A percentile compares a stretch with the other conserved stretches of the same genome.
These are phyloP conservation scores for Alloteropsis angusta DNA, from an alignment of 202 grass and related monocot genomes.

Conservation along the genomic window DNA sequence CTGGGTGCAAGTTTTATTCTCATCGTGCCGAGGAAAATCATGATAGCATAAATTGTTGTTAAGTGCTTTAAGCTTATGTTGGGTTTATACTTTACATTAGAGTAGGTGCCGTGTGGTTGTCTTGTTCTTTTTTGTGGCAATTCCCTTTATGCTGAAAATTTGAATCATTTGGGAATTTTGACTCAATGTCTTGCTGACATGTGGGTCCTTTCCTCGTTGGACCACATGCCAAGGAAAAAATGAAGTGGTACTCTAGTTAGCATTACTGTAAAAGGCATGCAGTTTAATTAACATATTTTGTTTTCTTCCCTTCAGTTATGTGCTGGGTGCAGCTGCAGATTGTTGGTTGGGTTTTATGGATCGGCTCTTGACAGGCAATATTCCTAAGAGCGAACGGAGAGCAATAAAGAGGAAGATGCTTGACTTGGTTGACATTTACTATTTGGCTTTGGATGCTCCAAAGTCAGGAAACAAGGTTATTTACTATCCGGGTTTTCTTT, in stretches of 20 bases:
- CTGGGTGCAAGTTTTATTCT: not conserved
- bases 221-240: not conserved
- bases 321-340: conserved; percentile 38
- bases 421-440: conserved; percentile 63
- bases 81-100: not conserved
- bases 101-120: not conserved
- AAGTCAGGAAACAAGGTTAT: conserved; percentile 58
- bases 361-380: conserved; percentile 35
- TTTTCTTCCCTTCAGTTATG: conserved; percentile 37
- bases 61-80: not conserved
- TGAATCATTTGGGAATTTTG: not conserved
- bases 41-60: not conserved
- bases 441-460: conserved; percentile 65
- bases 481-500: not conserved
- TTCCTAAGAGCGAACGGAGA: conserved; percentile 27
- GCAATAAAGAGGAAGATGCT: conserved; percentile 33
- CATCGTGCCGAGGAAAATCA: not conserved
- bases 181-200: not conserved
- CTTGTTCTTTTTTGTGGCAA: not conserved
- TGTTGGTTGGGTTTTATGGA: conserved; percentile 72
- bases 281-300: not conserved
- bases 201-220: not conserved
- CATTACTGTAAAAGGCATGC: not conserved
- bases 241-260: not conserved
- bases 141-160: not conserved